Percentiles rank a stretch among this genome's conserved stretches.
Evolutionary conservation across 495 filamentous ascomycete genomes (phyloP).

Genomic region (Lepraria neglecta): DNA sequence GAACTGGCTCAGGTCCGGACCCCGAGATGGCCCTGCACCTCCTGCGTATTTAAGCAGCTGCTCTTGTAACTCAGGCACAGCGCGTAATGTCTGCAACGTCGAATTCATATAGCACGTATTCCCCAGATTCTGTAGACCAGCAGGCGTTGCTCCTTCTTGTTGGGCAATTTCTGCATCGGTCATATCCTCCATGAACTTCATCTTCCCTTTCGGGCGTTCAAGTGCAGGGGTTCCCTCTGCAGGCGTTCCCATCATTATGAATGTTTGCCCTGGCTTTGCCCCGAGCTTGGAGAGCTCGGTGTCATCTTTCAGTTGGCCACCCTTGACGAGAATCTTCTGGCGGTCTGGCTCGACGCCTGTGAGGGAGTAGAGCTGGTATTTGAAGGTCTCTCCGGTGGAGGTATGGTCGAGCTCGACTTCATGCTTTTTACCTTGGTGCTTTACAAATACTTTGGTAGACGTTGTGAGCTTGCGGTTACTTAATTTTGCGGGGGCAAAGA

Average conservation of each 20-base stretch:
- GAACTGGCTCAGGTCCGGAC: conserved; percentile 48
- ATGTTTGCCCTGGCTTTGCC: conserved; percentile 75
- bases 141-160: conserved; percentile 74
- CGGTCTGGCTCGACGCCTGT: conserved; percentile 94
- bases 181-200: conserved; percentile 96
- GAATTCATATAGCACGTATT: conserved; percentile 99
- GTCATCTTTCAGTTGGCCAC: conserved; percentile 92
- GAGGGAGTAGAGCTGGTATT: conserved; percentile 88
- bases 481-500: neutral
- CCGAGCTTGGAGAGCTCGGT: conserved; percentile 74
- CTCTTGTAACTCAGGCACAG: conserved; percentile 85
- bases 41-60: conserved; percentile 60
- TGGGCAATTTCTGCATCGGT: conserved; percentile 86
- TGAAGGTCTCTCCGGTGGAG: conserved; percentile 85
- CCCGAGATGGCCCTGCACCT: conserved; percentile 32
- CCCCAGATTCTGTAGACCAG: conserved; percentile 85
- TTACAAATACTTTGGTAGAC: conserved; percentile 70
- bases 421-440: conserved; percentile 90
- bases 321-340: conserved; percentile 92
- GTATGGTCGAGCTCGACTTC: conserved; percentile 84
- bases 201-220: conserved; percentile 68
- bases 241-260: conserved; percentile 97
- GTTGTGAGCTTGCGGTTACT: neutral
- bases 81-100: conserved; percentile 79
- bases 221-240: conserved; percentile 53